Base-by-base conservation (phyloP, 2,329 filamentous ascomycete genomes). In the Monilinia fructicola region DNA sequence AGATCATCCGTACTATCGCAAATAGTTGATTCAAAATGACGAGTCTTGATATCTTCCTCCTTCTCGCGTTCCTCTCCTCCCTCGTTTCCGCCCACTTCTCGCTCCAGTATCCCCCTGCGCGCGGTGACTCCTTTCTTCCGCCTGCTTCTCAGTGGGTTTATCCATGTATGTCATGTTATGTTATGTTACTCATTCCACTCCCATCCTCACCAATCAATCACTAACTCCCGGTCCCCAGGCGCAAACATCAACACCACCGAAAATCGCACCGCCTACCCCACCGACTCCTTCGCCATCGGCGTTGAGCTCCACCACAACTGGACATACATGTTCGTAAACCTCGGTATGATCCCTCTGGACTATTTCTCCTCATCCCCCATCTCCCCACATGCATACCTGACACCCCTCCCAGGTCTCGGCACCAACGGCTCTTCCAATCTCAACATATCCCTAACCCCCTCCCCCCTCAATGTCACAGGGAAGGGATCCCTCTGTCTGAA, bases 231-330 rank as follows among this genome's bases (percentile, higher is more conserved):
- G 35, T 14, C 7, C 10, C 2, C 7, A 69, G 68, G 68, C 26
- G 68, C 68, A 11, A 67, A 67, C 48, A 66, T 69, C 12, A 68
- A 52, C n/a, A 64, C 67, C 21, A 68, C 48, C 2, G n/a, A 58
- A 1, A 66, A 64, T 16, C 62, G 62, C 5, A 64, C 62, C 38
- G 6, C 58, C 42, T 64, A 64, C 16, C 62, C 62, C 18, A 64
- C 52, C 1, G 40, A 14, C 7, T 58, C 62, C 38, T 64, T 64
- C 7, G 53, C 62, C 18, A 38, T 64, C n/a, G 42, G 35, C 2
- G 42, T 64, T 14, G 18, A 44, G 16, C 23, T 64, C 5, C 62
- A 64, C 23, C 62, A 64, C 38, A 4, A 12, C 9, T 64, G 52
- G 52, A 64, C 62, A 28, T 64, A 64, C 26, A 31, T 64, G n/a